A percentile compares a stretch with the other conserved stretches of the same genome.
Evolutionary conservation across 352 stramenopile species (phyloP).

Genomic region (Phytophthora colocasiae): DNA sequence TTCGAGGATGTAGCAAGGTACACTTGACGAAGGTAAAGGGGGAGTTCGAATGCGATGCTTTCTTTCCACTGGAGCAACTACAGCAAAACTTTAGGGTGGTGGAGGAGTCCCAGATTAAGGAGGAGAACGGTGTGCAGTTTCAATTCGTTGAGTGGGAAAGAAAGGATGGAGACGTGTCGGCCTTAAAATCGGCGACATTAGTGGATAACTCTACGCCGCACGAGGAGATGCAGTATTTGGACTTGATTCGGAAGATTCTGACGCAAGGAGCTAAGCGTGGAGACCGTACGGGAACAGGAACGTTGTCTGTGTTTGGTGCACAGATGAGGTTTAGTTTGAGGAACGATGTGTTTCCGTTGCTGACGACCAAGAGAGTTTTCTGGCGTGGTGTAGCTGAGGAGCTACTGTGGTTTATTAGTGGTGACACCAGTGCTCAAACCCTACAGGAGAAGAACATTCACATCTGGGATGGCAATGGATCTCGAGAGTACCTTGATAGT

Average conservation of each 20-base stretch:
- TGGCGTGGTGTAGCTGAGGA: slow-evolving; percentile 99
- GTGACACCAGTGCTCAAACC: slow-evolving; percentile 97
- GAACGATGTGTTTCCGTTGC: slow-evolving; percentile 95
- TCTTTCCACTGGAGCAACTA: slow-evolving; percentile 88
- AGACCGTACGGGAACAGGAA: slow-evolving; percentile 99
- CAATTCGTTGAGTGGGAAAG: slow-evolving; percentile 77
- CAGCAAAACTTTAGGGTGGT: slow-evolving; percentile 55
- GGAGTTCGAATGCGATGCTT: slow-evolving; percentile 91
- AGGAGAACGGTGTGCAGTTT: slow-evolving; percentile 86
- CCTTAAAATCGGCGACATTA: slow-evolving; percentile 4
- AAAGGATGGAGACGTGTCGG: not conserved
- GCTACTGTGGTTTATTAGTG: slow-evolving; percentile 99
- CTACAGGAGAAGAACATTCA: slow-evolving; percentile 98
- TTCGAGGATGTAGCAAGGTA: slow-evolving; percentile 85
- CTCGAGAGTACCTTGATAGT: slow-evolving; percentile 94
- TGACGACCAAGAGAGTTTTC: slow-evolving; percentile 99
- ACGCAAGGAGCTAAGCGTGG: slow-evolving; percentile 92
- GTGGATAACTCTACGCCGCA: slow-evolving; percentile 41
- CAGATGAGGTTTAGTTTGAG: slow-evolving; percentile 97
- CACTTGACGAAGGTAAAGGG: slow-evolving; percentile 93
- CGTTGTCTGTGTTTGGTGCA: slow-evolving; percentile 98
- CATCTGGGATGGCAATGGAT: slow-evolving; percentile 99
- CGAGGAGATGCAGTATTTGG: slow-evolving; percentile 85
- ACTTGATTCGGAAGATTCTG: slow-evolving; percentile 97
- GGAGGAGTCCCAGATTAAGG: slow-evolving; percentile 57